Base-by-base conservation (phyloP, 2,329 filamentous ascomycete genomes). In the Curvularia spicifera region DNA sequence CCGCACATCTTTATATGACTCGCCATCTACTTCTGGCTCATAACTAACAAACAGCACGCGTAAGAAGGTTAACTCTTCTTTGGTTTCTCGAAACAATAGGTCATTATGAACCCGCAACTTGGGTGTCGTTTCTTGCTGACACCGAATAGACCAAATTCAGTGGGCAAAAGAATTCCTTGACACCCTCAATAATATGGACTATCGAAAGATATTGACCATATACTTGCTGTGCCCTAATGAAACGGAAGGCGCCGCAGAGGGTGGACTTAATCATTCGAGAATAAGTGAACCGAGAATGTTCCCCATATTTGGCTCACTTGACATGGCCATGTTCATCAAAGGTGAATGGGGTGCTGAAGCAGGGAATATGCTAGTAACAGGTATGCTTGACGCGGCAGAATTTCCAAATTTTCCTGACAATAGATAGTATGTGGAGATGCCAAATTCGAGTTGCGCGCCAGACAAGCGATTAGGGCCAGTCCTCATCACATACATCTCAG, bases 311-410 rank as follows among this genome's bases (percentile, higher is more conserved):
- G 9, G 29, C 29, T 31, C 29, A 26, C 57, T 60, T 45, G 29
- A 60, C 31, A 45, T 60, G 31, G 6, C 46, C 24, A 53, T n/a
- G 43, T 57, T 46, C 26, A 53, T 60, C 15, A 26, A 56, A 5
- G 15, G 52, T 9, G 44, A 57, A 43, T 53, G 24, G 43, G 18
- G 8, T 9, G 37, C 53, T 31, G 45, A 60, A 52, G 57, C 44
- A 13, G 53, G 53, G 18, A 56, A 56, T 51, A 60, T 60, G 49
- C 42, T 57, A 6, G 39, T 60, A 6, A 15, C 29, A 20, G 56
- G 56, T 58, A 54, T 28, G 18, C 37, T 42, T 33, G 10, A 50
- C 8, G 10, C 7, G n/a, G 35, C n/a, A 2, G 29, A 31, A 31
- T 10, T 31, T 10, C 9, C 2, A 10, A 31, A 31, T 8, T 10